Evolutionary conservation across 495 filamentous ascomycete species (phyloP), one percentile per base, ranked within the genome.

Genomic region (Penicillium verhagenii): DNA sequence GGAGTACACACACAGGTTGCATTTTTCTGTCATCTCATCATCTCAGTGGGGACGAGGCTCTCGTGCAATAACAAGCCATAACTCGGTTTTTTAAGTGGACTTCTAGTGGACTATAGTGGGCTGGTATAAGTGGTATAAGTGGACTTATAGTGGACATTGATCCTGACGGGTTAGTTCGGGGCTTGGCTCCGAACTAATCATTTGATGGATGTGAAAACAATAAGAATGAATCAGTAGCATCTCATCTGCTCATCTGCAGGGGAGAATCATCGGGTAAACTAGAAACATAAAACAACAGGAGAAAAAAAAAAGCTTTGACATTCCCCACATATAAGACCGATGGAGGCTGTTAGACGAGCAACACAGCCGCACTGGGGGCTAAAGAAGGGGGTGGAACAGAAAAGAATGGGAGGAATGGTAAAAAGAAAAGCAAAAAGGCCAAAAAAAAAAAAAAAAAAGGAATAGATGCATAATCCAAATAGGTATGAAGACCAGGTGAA

Each of bases 271-370:
- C n/a, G n/a, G n/a, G n/a, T n/a, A n/a, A n/a, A n/a, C n/a, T n/a
- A n/a, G n/a, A n/a, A n/a, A n/a, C n/a, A n/a, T n/a, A n/a, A n/a
- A n/a, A n/a, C n/a, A 51, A 37, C 26, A 45, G 8, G 18, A 47
- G 21, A 33, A 23, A 51, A 1, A 46, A 42, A 55, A 35, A 40
- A 25, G 10, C 37, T 54, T 42, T 39, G 37, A 42, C 20, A 42
- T 42, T 43, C 35, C 49, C 49, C 49, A 35, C 48, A 43, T 13
- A 19, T 8, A 21, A 18, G 28, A 42, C 42, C 44, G 33, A 35
- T 35, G 33, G 38, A 49, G 55, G 43, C 11, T 43, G 9, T 13
- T 54, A 18, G 20, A 42, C 38, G 38, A 42, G 16, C 38, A 21
- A 39, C 37, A 39, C 37, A 39, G 37, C 37, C 37, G 10, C 37